These are phyloP conservation scores for Phaeosphaeria sp. DNA, from an alignment of 2,329 filamentous ascomycete species.

Conservation along the genomic window DNA sequence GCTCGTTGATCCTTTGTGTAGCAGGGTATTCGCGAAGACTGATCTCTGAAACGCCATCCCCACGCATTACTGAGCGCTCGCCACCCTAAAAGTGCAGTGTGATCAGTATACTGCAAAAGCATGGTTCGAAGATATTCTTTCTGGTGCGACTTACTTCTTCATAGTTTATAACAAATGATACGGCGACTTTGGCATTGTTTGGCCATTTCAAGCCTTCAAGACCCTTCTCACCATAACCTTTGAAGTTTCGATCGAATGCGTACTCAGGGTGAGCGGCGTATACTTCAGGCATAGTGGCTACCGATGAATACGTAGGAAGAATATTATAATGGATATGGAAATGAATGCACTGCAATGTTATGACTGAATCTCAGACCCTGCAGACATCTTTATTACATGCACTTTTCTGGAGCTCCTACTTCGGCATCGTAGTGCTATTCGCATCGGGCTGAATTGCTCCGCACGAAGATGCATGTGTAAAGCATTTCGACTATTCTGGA, in stretches of 20 bases:
- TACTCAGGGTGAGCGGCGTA: slow-evolving; percentile 34
- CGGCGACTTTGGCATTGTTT: slow-evolving; percentile 46
- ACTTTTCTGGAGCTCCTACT: neutral
- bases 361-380: neutral
- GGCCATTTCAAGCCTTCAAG: slow-evolving; percentile 45
- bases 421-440: neutral
- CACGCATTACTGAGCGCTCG: slow-evolving; percentile 39
- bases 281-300: slow-evolving; percentile 33
- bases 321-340: neutral
- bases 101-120: slow-evolving; percentile 19
- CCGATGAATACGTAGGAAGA: neutral
- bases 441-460: slow-evolving; percentile 10
- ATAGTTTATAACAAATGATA: slow-evolving; percentile 44
- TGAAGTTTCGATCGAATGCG: slow-evolving; percentile 47
- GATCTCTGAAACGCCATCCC: slow-evolving; percentile 42
- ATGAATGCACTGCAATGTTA: neutral
- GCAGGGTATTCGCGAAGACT: slow-evolving; percentile 48
- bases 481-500: neutral
- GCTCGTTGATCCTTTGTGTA: slow-evolving; percentile 49
- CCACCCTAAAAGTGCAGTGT: slow-evolving; percentile 27
- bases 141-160: neutral
- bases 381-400: neutral
- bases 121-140: neutral
- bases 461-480: slow-evolving; percentile 1
- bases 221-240: slow-evolving; percentile 53